phyloP scores from a whole-genome alignment of 306 rosid genomes.

The Casuarina glauca region DNA sequence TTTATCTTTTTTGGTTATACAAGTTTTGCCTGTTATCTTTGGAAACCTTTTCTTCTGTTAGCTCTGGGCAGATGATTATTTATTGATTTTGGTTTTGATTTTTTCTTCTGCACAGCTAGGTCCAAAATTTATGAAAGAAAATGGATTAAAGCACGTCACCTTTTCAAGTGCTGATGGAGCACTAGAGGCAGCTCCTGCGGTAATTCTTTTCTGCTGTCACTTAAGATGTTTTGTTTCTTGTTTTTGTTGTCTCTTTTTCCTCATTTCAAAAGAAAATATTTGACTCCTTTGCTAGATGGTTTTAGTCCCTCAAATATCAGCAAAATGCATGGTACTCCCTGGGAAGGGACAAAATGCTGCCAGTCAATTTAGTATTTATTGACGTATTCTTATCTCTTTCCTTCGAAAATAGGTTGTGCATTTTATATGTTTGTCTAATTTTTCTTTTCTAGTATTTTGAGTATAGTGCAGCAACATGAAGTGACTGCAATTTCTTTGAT shows the following conservation, averaged over 20 bases:
- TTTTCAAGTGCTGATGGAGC: slow-evolving; percentile 99
- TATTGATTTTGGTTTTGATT: slow-evolving; percentile 15
- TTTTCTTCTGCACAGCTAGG: slow-evolving; percentile 62
- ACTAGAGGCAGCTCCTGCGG: slow-evolving; percentile 98
- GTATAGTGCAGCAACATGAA: background rate
- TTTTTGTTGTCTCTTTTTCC: background rate
- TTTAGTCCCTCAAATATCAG: background rate
- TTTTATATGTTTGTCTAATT: background rate
- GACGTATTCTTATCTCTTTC: background rate
- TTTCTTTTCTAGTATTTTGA: background rate
- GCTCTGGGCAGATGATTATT: slow-evolving; percentile 2
- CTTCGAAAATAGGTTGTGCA: background rate
- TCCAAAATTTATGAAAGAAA: slow-evolving; percentile 81
- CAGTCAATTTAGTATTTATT: slow-evolving; percentile 1
- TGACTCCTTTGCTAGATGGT: background rate
- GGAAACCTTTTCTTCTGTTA: slow-evolving; percentile 7
- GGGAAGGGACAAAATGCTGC: background rate
- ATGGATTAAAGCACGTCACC: slow-evolving; percentile 68
- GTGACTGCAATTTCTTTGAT: too few relatives aligned
- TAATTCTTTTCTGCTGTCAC: slow-evolving; percentile 22
- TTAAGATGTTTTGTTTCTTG: too few relatives aligned
- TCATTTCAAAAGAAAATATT: background rate
- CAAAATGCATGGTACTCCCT: background rate
- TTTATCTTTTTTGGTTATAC: slow-evolving; percentile 5
- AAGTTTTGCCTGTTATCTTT: background rate